These are phyloP conservation scores for Cladorrhinum sp. DNA, from an alignment of 2,329 filamentous ascomycete genomes.

Conservation along the genomic window DNA sequence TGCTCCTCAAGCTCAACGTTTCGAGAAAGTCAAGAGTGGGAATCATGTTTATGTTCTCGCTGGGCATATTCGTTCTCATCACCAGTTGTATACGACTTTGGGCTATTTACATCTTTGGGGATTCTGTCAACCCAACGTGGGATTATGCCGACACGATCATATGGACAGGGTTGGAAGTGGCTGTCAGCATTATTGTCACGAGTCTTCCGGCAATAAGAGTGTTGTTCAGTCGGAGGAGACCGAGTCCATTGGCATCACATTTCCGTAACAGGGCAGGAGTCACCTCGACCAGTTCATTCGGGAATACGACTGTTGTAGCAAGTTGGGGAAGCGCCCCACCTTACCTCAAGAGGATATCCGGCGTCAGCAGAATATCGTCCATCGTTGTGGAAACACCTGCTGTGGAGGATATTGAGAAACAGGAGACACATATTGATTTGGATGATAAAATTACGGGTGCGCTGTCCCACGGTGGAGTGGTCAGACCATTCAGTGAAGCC, in stretches of 20 bases:
- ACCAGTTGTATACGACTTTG: conserved; percentile 37
- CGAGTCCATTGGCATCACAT: not conserved
- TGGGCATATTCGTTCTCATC: conserved; percentile 37
- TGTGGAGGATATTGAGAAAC: conserved; percentile 8
- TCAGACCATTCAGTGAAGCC: not conserved
- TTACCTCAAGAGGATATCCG: conserved; percentile 13
- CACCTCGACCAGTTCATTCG: conserved; percentile 15
- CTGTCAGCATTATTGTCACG: conserved; percentile 41
- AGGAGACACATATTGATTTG: not conserved
- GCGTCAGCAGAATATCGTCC: conserved; percentile 12
- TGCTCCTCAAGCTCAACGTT: conserved; percentile 32
- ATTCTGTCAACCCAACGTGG: conserved; percentile 40
- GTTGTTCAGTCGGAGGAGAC: conserved; percentile 16
- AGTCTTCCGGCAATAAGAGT: conserved; percentile 41
- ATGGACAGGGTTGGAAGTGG: conserved; percentile 44
- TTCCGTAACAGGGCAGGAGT: not conserved
- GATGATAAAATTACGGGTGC: not conserved
- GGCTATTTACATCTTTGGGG: conserved; percentile 34
- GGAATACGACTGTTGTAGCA: conserved; percentile 14
- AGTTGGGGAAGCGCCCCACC: conserved; percentile 11
- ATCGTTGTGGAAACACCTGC: conserved; percentile 1
- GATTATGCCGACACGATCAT: conserved; percentile 41
- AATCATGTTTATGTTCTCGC: conserved; percentile 38
- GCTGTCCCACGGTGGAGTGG: not conserved
- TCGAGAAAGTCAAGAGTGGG: conserved; percentile 27